Evolutionary conservation across 805 yeast genomes (phyloP).

Genomic region (Candida quercuum): DNA sequence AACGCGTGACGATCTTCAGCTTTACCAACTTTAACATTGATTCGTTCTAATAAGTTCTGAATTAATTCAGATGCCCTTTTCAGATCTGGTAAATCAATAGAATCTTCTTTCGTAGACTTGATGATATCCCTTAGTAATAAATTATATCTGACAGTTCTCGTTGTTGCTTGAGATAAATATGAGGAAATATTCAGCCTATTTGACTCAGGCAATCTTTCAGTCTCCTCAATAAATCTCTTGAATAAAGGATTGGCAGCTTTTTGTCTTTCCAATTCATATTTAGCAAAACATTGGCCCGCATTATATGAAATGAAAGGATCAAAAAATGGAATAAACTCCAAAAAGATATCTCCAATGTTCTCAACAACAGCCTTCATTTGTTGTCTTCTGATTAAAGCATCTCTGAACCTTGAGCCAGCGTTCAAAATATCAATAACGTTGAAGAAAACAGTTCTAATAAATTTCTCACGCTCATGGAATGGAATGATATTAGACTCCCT

Average conservation of each 20-base stretch:
- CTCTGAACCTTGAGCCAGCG: constrained; percentile 80
- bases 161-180: constrained; percentile 89
- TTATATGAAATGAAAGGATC: constrained; percentile 93
- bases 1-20: constrained; percentile 89
- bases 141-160: constrained; percentile 93
- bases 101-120: constrained; percentile 74
- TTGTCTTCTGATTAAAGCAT: constrained; percentile 83
- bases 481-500: constrained; percentile 85
- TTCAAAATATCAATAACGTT: constrained; percentile 84
- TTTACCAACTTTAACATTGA: constrained; percentile 83
- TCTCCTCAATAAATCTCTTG: constrained; percentile 90
- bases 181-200: constrained; percentile 90
- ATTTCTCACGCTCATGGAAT: constrained; percentile 82
- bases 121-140: constrained; percentile 74
- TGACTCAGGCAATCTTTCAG: constrained; percentile 78
- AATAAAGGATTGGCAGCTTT: constrained; percentile 85
- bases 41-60: constrained; percentile 64
- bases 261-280: constrained; percentile 91
- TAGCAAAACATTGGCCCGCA: constrained; percentile 92
- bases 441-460: constrained; percentile 86
- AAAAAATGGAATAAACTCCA: constrained; percentile 79
- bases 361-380: constrained; percentile 79
- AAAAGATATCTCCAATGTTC: constrained; percentile 80
- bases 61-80: constrained; percentile 70
- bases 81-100: constrained; percentile 55